phyloP scores from a whole-genome alignment of 352 stramenopile genomes.

The Pythium biforme region DNA sequence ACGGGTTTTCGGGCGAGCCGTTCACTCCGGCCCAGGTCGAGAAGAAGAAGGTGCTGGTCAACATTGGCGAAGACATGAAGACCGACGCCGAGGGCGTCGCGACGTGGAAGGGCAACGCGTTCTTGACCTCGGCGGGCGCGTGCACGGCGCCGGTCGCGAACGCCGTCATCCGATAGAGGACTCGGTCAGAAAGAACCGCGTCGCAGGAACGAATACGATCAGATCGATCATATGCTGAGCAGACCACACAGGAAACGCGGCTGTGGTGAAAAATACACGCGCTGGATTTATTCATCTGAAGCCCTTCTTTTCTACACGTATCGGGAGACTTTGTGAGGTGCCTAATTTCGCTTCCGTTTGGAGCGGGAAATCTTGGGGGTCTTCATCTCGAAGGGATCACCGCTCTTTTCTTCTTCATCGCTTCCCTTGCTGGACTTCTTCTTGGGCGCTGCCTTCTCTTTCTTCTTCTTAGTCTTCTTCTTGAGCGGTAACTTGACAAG shows the following conservation, averaged over 20 bases:
- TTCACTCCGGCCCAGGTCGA: constrained; percentile 82
- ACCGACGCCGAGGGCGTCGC: constrained; percentile 73
- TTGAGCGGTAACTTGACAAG: constrained; percentile 47
- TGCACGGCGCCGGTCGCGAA: constrained; percentile 74
- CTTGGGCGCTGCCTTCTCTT: constrained; percentile 19
- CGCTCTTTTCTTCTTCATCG: constrained; percentile 19
- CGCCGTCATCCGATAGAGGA: constrained; percentile 72
- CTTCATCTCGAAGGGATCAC: constrained; percentile 22
- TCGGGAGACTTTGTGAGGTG: not conserved
- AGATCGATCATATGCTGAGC: too few species aligned
- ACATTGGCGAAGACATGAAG: constrained; percentile 78
- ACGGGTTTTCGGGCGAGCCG: constrained; percentile 63
- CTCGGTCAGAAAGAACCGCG: not conserved
- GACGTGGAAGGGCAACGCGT: constrained; percentile 83
- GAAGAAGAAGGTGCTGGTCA: constrained; percentile 89
- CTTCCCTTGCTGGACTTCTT: constrained; percentile 35
- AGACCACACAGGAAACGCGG: too few species aligned
- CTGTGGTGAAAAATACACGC: not conserved
- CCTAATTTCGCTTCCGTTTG: constrained; percentile 32
- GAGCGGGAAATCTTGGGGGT: constrained; percentile 19
- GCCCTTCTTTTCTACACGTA: not conserved
- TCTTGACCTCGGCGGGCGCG: constrained; percentile 66
- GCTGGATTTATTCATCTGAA: not conserved
- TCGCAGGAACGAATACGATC: too few species aligned
- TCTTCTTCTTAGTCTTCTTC: constrained; percentile 34